A percentile compares a stretch with the other conserved stretches of the same genome.
These are phyloP conservation scores for Nyssa sinensis DNA, from an alignment of 148 eudicot genomes.

Conservation along the genomic window DNA sequence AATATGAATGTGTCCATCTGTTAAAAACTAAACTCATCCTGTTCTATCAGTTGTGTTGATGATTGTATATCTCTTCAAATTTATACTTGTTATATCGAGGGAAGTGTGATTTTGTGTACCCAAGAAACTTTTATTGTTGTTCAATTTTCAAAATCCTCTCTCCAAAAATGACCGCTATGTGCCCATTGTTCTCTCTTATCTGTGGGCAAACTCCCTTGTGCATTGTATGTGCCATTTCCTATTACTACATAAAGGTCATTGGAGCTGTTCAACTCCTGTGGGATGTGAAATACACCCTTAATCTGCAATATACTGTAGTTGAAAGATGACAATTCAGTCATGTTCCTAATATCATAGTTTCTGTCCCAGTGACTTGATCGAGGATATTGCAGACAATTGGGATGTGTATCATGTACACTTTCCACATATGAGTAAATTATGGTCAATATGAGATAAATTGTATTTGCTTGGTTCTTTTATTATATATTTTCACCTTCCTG, in stretches of 20 bases:
- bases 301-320: not conserved
- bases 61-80: not conserved
- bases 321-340: not conserved
- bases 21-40: too few relatives aligned
- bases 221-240: too few relatives aligned
- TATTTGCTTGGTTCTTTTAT: not conserved
- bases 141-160: too few relatives aligned
- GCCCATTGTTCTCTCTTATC: not conserved
- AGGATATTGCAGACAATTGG: not conserved
- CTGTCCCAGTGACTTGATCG: not conserved
- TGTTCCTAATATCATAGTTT: not conserved
- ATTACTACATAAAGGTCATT: not conserved
- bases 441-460: not conserved
- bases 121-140: not conserved
- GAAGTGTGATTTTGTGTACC: not conserved
- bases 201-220: not conserved
- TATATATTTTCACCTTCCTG: not conserved
- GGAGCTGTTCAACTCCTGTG: not conserved
- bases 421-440: not conserved
- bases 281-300: not conserved
- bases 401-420: not conserved
- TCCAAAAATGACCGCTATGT: too few relatives aligned
- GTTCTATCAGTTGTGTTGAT: not conserved
- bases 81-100: not conserved
- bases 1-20: too few relatives aligned